phyloP scores from a whole-genome alignment of 75 land plant species.

The Selaginella tamariscina region DNA sequence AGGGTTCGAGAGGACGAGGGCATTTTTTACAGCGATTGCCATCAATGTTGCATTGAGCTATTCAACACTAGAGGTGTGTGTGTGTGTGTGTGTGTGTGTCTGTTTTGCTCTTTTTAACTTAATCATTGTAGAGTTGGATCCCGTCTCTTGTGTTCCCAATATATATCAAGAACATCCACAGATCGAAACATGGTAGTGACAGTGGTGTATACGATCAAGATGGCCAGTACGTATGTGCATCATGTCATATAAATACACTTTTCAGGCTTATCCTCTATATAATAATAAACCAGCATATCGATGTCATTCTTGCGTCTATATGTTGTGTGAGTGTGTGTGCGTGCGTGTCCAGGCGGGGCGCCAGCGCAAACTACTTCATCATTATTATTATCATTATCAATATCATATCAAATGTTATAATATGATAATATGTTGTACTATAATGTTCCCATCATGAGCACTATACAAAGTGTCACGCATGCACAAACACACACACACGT shows the following conservation, averaged over 20 bases:
- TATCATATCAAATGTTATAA: not conserved
- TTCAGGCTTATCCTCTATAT: not conserved
- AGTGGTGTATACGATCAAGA: slow-evolving; percentile 62
- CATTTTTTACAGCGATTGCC: slow-evolving; percentile 25
- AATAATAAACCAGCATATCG: not conserved
- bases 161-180: slow-evolving; percentile 56
- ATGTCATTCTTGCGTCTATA: not conserved
- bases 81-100: not conserved
- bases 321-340: no score
- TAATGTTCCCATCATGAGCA: not conserved
- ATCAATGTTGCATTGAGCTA: slow-evolving; percentile 43
- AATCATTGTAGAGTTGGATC: slow-evolving; percentile 43
- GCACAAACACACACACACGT: no score
- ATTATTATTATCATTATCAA: not conserved
- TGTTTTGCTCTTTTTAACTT: not conserved
- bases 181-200: slow-evolving; percentile 65
- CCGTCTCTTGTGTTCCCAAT: slow-evolving; percentile 57
- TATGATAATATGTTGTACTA: no score
- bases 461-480: not conserved
- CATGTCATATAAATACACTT: not conserved
- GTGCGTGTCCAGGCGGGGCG: no score
- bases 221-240: slow-evolving; percentile 43
- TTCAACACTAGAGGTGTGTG: slow-evolving; percentile 41
- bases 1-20: slow-evolving; percentile 33
- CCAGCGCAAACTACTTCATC: not conserved